Evolutionary conservation across 2,329 filamentous ascomycete species (phyloP).

Genomic region (Colletotrichum truncatum): DNA sequence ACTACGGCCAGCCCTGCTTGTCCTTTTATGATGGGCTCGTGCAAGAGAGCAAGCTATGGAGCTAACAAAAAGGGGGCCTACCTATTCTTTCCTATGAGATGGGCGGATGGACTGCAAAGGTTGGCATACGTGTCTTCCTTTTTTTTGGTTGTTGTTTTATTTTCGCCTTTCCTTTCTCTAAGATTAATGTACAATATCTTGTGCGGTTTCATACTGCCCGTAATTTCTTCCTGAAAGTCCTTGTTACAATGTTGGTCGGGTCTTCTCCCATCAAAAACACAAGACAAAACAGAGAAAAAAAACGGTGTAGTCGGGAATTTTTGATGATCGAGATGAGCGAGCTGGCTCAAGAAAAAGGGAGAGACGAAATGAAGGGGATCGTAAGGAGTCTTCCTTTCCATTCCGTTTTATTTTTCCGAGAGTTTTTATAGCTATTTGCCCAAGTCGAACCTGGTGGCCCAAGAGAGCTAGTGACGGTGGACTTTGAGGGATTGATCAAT

Average conservation of each 20-base stretch:
- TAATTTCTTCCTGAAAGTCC: neutral
- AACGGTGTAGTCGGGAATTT: too few species aligned
- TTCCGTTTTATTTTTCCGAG: neutral
- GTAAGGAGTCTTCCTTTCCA: neutral
- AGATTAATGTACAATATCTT: conserved; percentile 33
- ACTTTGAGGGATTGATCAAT: conserved; percentile 20
- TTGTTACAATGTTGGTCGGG: neutral
- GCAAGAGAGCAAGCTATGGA: conserved; percentile 5
- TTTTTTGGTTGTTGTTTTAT: conserved; percentile 3
- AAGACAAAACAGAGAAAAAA: neutral
- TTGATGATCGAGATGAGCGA: conserved; percentile 20
- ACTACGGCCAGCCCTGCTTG: conserved; percentile 12
- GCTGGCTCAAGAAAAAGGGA: neutral
- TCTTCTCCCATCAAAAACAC: neutral
- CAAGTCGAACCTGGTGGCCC: neutral
- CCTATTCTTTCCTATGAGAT: conserved; percentile 2
- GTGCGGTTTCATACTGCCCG: neutral
- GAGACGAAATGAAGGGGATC: neutral
- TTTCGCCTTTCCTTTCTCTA: conserved; percentile 8
- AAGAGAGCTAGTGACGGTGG: conserved; percentile 7
- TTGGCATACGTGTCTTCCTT: conserved; percentile 3
- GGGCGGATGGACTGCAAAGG: conserved; percentile 11
- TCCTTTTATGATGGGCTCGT: neutral
- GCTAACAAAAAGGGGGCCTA: neutral
- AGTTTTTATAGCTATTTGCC: neutral